These are phyloP conservation scores for Magnolia changhungtana DNA, from an alignment of 164 flowering plant genomes.

Conservation along the genomic window DNA sequence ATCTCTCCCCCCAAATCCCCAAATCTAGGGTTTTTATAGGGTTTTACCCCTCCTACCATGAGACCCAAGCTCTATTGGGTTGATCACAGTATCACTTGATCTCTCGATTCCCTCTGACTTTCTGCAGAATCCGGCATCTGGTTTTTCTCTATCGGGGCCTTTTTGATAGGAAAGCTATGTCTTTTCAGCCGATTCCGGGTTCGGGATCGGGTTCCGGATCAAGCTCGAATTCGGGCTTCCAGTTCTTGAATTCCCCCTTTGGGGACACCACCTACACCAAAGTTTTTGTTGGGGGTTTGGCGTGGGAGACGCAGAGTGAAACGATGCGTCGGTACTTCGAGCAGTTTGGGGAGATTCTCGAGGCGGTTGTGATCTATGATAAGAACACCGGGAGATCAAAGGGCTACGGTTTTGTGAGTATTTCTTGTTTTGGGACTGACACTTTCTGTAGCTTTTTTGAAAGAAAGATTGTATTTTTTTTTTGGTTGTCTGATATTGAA, in stretches of 20 bases:
- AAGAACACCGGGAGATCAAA: conserved; percentile 95
- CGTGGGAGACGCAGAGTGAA: conserved; percentile 98
- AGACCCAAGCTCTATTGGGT: conserved; percentile 18
- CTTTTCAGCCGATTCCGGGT: conserved; percentile 57
- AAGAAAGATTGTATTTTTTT: not conserved
- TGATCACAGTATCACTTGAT: conserved; percentile 26
- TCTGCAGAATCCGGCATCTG: conserved; percentile 5
- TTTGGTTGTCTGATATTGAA: not conserved
- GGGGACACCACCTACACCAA: conserved; percentile 95
- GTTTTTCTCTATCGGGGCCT: conserved; percentile 7
- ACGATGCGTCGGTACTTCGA: conserved; percentile 79
- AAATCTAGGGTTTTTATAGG: conserved; percentile 40
- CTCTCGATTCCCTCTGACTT: not conserved
- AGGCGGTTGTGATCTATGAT: conserved; percentile 95
- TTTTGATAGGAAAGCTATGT: conserved; percentile 34
- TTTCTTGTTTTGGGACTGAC: conserved; percentile 12
- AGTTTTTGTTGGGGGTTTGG: conserved; percentile 95
- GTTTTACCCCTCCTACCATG: conserved; percentile 28
- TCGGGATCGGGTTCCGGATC: conserved; percentile 42
- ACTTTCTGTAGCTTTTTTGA: not conserved
- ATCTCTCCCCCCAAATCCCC: not conserved
- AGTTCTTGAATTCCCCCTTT: conserved; percentile 77
- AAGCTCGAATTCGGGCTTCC: conserved; percentile 58
- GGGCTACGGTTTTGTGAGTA: conserved; percentile 99
- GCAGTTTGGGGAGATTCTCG: conserved; percentile 94